These are phyloP conservation scores for Gamsiella multidivaricata DNA, from an alignment of 192 early-diverging fungal species.

Conservation along the genomic window DNA sequence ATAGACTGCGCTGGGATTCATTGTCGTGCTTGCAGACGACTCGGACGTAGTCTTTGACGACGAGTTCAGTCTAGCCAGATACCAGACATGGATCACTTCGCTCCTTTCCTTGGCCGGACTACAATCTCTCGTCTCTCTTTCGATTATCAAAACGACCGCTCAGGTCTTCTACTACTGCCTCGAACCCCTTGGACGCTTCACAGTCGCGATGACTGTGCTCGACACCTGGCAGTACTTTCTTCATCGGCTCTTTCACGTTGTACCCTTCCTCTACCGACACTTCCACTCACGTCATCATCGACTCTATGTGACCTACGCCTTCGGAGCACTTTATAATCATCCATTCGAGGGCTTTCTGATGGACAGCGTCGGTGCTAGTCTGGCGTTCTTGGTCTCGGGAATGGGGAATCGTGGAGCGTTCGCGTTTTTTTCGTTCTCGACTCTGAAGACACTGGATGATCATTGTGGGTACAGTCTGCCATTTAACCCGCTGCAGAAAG, in stretches of 20 bases:
- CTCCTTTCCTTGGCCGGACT: neutral
- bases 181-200: slow-evolving; percentile 43
- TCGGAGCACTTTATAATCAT: slow-evolving; percentile 83
- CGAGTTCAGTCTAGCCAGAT: slow-evolving; percentile 11
- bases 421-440: slow-evolving; percentile 75
- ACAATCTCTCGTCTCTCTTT: neutral
- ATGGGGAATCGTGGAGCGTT: slow-evolving; percentile 75
- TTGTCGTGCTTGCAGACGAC: slow-evolving; percentile 35
- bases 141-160: neutral
- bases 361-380: slow-evolving; percentile 71
- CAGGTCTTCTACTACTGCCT: slow-evolving; percentile 29
- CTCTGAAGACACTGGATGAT: slow-evolving; percentile 84
- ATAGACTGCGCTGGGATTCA: slow-evolving; percentile 39
- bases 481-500: slow-evolving; percentile 71
- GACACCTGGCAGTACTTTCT: slow-evolving; percentile 74
- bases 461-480: slow-evolving; percentile 86
- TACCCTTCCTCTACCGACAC: slow-evolving; percentile 74
- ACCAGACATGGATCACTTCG: slow-evolving; percentile 10
- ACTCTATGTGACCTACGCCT: slow-evolving; percentile 78
- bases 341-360: slow-evolving; percentile 79
- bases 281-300: slow-evolving; percentile 82
- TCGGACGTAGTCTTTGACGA: slow-evolving; percentile 34
- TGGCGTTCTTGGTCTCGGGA: slow-evolving; percentile 69
- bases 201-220: slow-evolving; percentile 62
- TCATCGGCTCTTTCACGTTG: slow-evolving; percentile 75